Conservation (phyloP, 1,284 basidiomycete genomes). For the Acaromyces ingoldii region DNA sequence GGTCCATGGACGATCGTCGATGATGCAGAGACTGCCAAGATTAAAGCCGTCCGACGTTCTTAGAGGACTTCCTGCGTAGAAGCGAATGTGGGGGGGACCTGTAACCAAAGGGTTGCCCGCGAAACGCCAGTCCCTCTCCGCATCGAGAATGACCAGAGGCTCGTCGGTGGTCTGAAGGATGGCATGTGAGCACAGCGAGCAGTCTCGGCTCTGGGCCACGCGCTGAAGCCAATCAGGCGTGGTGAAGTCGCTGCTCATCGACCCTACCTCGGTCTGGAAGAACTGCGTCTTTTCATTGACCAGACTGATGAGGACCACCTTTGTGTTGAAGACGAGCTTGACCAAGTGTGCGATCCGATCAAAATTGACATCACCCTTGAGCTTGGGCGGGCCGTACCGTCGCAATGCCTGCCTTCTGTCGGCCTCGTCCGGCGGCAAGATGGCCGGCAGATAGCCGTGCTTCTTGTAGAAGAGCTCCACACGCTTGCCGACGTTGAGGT, state of each 20-base stretch:
- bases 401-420: conserved; percentile 32
- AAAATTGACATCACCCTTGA: conserved; percentile 75
- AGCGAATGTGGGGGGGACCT: conserved; percentile 67
- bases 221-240: conserved; percentile 14
- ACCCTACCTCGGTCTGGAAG: conserved; percentile 77
- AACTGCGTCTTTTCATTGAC: conserved; percentile 77
- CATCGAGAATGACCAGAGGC: conserved; percentile 78
- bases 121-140: conserved; percentile 80
- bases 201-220: conserved; percentile 58
- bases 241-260: conserved; percentile 13
- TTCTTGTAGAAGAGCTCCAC: conserved; percentile 39
- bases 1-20: conserved; percentile 74
- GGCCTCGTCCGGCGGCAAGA: conserved; percentile 37
- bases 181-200: conserved; percentile 75
- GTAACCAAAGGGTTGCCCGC: conserved; percentile 70
- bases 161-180: conserved; percentile 81
- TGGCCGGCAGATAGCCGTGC: conserved; percentile 38
- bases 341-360: conserved; percentile 82
- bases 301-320: conserved; percentile 74
- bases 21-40: conserved; percentile 78
- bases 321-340: conserved; percentile 86
- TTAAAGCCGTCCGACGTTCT: conserved; percentile 84
- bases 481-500: conserved; percentile 29
- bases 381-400: conserved; percentile 40
- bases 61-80: conserved; percentile 86